Evolutionary conservation across 805 yeast species (phyloP), one percentile per base, ranked within the genome.

Genomic region (Suhomyces sp.): DNA sequence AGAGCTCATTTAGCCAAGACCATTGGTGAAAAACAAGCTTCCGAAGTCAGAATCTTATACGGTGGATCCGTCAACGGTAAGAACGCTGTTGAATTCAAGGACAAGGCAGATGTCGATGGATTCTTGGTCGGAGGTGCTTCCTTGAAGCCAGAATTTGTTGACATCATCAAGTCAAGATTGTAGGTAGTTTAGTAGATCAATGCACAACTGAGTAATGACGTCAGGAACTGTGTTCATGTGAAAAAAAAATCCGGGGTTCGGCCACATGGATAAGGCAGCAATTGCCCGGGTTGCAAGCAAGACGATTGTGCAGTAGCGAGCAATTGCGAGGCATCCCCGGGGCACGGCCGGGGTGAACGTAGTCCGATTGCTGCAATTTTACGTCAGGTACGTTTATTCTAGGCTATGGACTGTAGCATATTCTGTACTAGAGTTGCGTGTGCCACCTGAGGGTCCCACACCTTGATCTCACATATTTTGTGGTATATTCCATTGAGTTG

Each of bases 61-160:
- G 99, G 99, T 77, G 99, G 99, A 70, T 89, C 97, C 58, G 99
- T 93, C 68, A 93, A 90, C 76, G 98, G 96, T 73, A 84, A 84
- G 80, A 94, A 93, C 78, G 94, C 96, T 62, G 73, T 79, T 54
- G 84, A 93, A 61, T 92, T 94, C 85, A 90, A 86, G 80, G 94
- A 85, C 78, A 90, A 90, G 84, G 78, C 78, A 24, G 97, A 94
- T 70, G 96, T 94, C 60, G 99, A 94, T 71, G 99, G 99, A 51
- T 94, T 92, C 93, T 85, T 94, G 69, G 99, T 94, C 66, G 99
- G 99, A 70, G 99, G 99, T 80, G 99, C 99, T 70, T 90, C 96
- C 46, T 85, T 94, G 76, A 94, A 94, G 84, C 97, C 99, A 61
- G 99, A 94, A 81, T 94, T 94, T 70, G 85, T 90, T 69, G 94